Base-by-base conservation (phyloP, 164 flowering plant genomes). In the Kingdonia uniflora region DNA sequence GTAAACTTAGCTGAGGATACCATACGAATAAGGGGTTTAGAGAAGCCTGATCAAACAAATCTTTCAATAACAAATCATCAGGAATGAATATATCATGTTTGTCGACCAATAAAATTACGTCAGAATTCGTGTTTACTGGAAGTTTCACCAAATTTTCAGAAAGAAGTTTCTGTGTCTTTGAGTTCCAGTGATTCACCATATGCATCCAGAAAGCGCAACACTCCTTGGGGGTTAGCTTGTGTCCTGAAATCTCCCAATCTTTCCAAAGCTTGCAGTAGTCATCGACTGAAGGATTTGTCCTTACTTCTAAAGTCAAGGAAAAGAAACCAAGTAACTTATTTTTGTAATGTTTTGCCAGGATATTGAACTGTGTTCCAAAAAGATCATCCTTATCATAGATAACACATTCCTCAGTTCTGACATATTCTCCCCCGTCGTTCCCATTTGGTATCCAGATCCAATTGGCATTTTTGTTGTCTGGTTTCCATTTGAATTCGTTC, bases 21-120 rank as follows among this genome's bases (percentile, higher is more conserved):
- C 94, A 85, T 14, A 77, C 77, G 41, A 80, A 80, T 16, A 81
- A 12, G 0, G 84, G 71, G 6, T 46, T 62, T 7, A 69, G 12
- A 25, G 74, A 72, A 42, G 67, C 54, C 47, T 60, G 40, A 14
- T 60, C 64, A 46, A 82, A 71, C 14, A 76, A 67, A 60, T 73
- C 76, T 66, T 79, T 76, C 64, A 85, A 60, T 12, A 48, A 73
- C 39, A 85, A 73, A 52, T 85, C 89, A 66, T 85, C 87, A 2
- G 78, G 76, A 33, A 82, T 61, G 52, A 82, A 80, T 26, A 74
- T 77, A 58, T 80, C 80, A 22, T 50, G n/a, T 61, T 77, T 85
- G 59, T 71, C 55, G 0, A 43, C 1, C 54, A 82, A 51, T 22
- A 42, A 16, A 43, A 80, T 52, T 16, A 39, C 71, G 50, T 57